Evolutionary conservation across 2,329 filamentous ascomycete species (phyloP), one percentile per base, ranked within the genome.

Genomic region (Aureobasidium uvarum): DNA sequence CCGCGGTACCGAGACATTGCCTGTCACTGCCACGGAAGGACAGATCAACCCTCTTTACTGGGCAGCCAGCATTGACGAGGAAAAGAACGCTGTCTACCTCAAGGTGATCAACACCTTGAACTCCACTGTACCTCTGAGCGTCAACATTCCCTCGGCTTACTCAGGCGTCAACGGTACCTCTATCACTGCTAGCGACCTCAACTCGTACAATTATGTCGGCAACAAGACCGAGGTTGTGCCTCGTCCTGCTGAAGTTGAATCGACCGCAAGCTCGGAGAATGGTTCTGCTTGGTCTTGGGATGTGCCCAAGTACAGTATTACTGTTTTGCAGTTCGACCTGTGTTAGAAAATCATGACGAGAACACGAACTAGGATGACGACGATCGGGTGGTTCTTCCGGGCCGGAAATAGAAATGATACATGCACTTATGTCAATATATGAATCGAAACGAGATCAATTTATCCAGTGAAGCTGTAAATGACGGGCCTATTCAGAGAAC

Each of bases 41-140:
- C 66, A 71, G 52, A 70, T 74, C 63, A 72, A 74, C 62, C 73
- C 73, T 14, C 52, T 74, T 20, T 74, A 69, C 66, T 75, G 74
- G 74, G 70, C 69, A 11, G 70, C 72, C 23, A 71, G 69, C 20
- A 72, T 73, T 33, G 69, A 74, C 43, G 68, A 67, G 16, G 63
- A 54, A 28, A 65, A 46, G 10, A 66, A 66, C 28, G 56, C 50
- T 13, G 41, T 69, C 18, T 69, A 68, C 56, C 65, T 69, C 56
- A 69, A 69, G 62, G 67, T 73, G 45, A 71, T 72, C 66, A 73
- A 73, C 59, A 65, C 69, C 10, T 62, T 68, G 16, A 69, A 68
- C 33, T 51, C 58, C 2, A 56, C 69, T n/a, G 66, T 73, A 1
- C 69, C 68, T 1, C 63, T 74, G 39, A 69, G 60, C 11, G 52